Conservation (phyloP, 116 monocot species). For the Dioscorea cayenensis region DNA sequence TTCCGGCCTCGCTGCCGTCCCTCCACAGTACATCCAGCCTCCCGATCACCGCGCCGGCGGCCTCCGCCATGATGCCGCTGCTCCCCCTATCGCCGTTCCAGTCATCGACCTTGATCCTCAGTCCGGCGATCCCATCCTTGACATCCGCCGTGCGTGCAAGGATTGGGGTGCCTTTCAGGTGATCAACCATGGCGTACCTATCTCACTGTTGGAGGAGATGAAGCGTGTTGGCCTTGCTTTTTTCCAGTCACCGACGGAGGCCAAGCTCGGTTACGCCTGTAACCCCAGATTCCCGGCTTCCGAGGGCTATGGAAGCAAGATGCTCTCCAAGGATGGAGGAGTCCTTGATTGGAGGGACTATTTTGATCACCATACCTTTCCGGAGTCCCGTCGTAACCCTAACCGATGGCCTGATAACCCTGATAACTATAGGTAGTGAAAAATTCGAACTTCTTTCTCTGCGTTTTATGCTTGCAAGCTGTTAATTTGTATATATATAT, state of each 20-base stretch:
- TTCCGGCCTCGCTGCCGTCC: constrained; percentile 31
- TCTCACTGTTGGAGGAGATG: constrained; percentile 31
- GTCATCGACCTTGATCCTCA: constrained; percentile 40
- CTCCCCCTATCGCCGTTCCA: constrained; percentile 19
- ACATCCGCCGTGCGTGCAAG: constrained; percentile 28
- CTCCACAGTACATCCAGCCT: constrained; percentile 67
- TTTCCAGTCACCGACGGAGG: constrained; percentile 42
- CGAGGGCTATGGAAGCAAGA: constrained; percentile 86
- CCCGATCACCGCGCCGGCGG: constrained; percentile 19
- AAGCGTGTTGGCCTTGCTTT: constrained; percentile 38
- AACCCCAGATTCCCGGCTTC: constrained; percentile 41
- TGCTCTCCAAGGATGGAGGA: constrained; percentile 60
- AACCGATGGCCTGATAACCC: constrained; percentile 62
- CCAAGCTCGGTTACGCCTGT: constrained; percentile 49
- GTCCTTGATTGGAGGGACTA: constrained; percentile 96
- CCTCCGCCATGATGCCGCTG: background rate
- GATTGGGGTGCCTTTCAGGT: constrained; percentile 94
- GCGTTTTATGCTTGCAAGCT: too few species aligned
- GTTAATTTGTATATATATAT: too few species aligned
- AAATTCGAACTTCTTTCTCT: background rate
- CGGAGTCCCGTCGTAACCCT: constrained; percentile 58
- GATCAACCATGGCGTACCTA: constrained; percentile 57
- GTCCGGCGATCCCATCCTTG: constrained; percentile 2
- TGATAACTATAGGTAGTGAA: constrained; percentile 56
- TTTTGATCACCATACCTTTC: constrained; percentile 88